Evolutionary conservation across 371 early-diverging fungal genomes (phyloP).

Genomic region (Circinella minor): DNA sequence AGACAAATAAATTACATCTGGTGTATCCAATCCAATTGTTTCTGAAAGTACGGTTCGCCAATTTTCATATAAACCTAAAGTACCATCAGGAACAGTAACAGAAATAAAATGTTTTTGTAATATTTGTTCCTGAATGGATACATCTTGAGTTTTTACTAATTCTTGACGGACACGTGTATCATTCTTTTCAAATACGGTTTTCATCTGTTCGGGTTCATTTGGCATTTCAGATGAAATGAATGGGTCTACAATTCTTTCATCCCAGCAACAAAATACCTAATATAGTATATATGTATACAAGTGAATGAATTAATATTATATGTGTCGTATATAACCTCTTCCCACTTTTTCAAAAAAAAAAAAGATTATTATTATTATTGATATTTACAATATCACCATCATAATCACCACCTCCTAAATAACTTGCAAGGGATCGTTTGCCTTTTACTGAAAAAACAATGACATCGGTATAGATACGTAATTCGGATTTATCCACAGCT

Average conservation of each 20-base stretch:
- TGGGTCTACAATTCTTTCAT: conserved; percentile 43
- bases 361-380: no score
- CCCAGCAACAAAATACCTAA: conserved; percentile 60
- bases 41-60: conserved; percentile 48
- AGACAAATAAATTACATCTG: conserved; percentile 44
- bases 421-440: conserved; percentile 45
- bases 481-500: conserved; percentile 39
- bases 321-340: no score
- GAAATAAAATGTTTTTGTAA: conserved; percentile 39
- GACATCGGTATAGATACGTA: conserved; percentile 49
- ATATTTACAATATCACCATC: conserved; percentile 55
- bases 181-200: conserved; percentile 38
- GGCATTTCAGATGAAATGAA: conserved; percentile 32
- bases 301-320: no score
- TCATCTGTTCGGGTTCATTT: conserved; percentile 19
- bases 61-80: conserved; percentile 44
- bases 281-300: not conserved
- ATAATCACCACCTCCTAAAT: conserved; percentile 57
- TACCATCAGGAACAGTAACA: conserved; percentile 35
- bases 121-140: conserved; percentile 16
- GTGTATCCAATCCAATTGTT: conserved; percentile 31
- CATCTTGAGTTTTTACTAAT: conserved; percentile 1
- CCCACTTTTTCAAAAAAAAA: no score
- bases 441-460: conserved; percentile 47
- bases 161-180: conserved; percentile 25